Evolutionary conservation across 2,329 filamentous ascomycete species (phyloP).

Genomic region (Xylariaceae sp.): DNA sequence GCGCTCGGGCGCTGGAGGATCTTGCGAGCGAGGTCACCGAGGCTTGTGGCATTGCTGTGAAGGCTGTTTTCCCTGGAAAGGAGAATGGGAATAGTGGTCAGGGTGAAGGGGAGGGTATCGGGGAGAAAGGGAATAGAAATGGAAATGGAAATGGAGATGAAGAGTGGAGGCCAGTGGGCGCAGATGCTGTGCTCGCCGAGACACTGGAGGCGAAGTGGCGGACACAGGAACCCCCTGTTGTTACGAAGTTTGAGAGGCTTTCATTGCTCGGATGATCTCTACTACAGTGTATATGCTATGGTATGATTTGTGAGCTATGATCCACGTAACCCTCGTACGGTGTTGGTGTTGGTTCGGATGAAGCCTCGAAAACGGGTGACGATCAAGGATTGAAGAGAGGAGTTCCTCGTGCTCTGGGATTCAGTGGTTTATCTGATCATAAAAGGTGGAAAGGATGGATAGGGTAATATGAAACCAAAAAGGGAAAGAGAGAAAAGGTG

Average conservation of each 20-base stretch:
- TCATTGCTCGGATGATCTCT: constrained; percentile 45
- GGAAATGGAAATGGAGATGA: constrained; percentile 21
- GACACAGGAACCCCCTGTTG: constrained; percentile 45
- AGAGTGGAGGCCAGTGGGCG: constrained; percentile 40
- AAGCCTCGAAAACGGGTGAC: no score
- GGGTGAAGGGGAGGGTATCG: constrained; percentile 19
- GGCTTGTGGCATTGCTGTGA: constrained; percentile 62
- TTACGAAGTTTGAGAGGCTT: constrained; percentile 47
- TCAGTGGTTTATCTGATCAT: no score
- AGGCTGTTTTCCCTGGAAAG: constrained; percentile 60
- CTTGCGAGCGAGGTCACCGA: constrained; percentile 71
- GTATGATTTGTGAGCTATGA: no score
- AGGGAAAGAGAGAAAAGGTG: no score
- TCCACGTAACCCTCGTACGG: no score
- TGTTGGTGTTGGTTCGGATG: no score
- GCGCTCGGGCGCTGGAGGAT: constrained; percentile 71
- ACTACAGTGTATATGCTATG: no score
- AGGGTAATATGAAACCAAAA: no score
- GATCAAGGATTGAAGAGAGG: no score
- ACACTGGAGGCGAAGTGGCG: constrained; percentile 44
- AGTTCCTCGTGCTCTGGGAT: no score
- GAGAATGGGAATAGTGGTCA: constrained; percentile 1
- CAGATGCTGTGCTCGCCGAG: constrained; percentile 50
- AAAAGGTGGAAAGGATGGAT: no score
- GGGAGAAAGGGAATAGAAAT: no score